A percentile compares a stretch with the other conserved stretches of the same genome.
These are phyloP conservation scores for Mortierella sp. DNA, from an alignment of 371 early-diverging fungal genomes.

Conservation along the genomic window DNA sequence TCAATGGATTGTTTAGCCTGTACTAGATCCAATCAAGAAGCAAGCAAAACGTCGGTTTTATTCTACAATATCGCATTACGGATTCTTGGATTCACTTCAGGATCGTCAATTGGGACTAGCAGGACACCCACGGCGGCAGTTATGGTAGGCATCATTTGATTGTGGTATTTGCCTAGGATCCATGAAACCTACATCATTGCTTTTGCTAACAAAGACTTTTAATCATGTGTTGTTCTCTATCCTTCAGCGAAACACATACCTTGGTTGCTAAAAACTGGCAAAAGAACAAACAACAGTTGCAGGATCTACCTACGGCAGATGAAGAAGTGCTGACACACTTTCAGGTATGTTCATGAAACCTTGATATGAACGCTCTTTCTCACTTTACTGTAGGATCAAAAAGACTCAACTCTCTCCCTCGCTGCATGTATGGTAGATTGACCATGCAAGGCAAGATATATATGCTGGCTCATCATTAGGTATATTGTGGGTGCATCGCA, in stretches of 20 bases:
- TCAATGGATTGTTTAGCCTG: constrained; percentile 19
- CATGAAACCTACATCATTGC: not conserved
- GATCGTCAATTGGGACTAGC: constrained; percentile 35
- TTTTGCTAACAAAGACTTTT: not conserved
- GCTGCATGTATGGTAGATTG: constrained; percentile 12
- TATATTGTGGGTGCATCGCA: constrained; percentile 21
- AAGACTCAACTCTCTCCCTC: not conserved
- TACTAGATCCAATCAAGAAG: constrained; percentile 27
- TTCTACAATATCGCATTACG: constrained; percentile 11
- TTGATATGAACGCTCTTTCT: not conserved
- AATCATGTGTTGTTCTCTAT: not conserved
- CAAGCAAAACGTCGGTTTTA: constrained; percentile 4
- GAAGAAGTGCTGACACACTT: constrained; percentile 19
- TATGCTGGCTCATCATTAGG: constrained; percentile 32
- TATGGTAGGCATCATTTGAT: constrained; percentile 26
- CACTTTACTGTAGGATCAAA: not conserved
- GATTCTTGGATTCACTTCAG: constrained; percentile 26
- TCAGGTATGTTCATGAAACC: constrained; percentile 14
- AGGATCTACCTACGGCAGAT: not conserved
- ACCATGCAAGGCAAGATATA: constrained; percentile 14
- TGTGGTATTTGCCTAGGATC: not conserved
- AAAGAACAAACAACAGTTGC: constrained; percentile 15
- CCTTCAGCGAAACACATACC: constrained; percentile 33
- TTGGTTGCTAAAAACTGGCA: constrained; percentile 35
- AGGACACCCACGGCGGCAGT: constrained; percentile 30